Conservation (phyloP, 2,329 filamentous ascomycete genomes). For the Trichoderma arundinaceum region DNA sequence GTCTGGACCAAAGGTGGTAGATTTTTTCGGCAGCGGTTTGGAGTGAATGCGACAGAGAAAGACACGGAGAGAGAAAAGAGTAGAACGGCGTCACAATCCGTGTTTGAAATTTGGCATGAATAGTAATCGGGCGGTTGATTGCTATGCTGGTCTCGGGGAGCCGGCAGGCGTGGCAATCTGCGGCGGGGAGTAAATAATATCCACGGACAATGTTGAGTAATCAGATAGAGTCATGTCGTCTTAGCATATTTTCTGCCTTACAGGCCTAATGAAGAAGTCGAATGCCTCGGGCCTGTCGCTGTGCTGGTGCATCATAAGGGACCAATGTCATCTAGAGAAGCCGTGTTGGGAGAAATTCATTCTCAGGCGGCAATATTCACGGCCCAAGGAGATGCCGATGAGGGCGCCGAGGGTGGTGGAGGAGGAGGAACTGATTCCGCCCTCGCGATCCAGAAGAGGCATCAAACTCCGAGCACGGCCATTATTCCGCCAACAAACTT, state of each 20-base stretch:
- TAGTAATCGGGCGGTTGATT: slow-evolving; percentile 12
- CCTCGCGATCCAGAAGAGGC: background rate
- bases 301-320: background rate
- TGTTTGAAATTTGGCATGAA: slow-evolving; percentile 7
- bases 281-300: background rate
- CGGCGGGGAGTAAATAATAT: too few species aligned
- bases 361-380: background rate
- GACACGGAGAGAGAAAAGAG: background rate
- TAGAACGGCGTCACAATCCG: background rate
- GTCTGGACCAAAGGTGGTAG: slow-evolving; percentile 32
- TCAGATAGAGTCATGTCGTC: background rate
- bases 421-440: background rate
- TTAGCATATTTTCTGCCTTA: background rate
- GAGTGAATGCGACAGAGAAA: background rate
- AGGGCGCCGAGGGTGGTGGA: background rate
- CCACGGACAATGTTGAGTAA: slow-evolving; percentile 8
- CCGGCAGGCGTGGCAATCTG: background rate
- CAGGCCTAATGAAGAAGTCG: background rate
- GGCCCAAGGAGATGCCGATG: background rate
- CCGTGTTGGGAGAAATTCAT: background rate
- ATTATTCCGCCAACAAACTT: slow-evolving; percentile 9
- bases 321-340: background rate
- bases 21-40: slow-evolving; percentile 36
- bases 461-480: too few species aligned
- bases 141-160: background rate